A percentile compares a stretch with the other conserved stretches of the same genome.
Evolutionary conservation across 2,329 filamentous ascomycete species (phyloP).

Genomic region (Drechmeria coniospora): DNA sequence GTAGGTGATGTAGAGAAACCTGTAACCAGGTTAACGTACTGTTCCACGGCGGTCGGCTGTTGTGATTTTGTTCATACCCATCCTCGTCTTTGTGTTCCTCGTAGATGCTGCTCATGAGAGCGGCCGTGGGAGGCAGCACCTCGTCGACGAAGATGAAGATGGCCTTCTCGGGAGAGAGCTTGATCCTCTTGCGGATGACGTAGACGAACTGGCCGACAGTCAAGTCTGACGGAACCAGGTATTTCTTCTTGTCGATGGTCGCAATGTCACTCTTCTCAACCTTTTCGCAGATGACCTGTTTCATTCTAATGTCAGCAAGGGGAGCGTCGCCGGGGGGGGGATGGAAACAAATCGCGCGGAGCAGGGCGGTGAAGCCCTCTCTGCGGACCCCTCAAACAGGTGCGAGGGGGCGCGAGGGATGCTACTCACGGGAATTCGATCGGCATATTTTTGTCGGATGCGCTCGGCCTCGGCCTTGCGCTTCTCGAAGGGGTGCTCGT

Average conservation of each 20-base stretch:
- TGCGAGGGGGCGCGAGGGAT: no score
- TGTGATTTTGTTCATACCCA: conserved; percentile 30
- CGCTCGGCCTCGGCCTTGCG: conserved; percentile 99
- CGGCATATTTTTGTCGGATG: conserved; percentile 96
- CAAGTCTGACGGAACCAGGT: conserved; percentile 90
- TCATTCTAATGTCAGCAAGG: not conserved
- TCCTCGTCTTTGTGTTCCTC: conserved; percentile 92
- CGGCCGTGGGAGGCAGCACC: conserved; percentile 88
- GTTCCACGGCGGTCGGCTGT: conserved; percentile 1
- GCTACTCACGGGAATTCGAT: conserved; percentile 83
- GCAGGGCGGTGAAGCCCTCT: not conserved
- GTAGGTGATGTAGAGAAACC: conserved; percentile 98
- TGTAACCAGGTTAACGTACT: conserved; percentile 22
- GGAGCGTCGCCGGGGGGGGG: no score
- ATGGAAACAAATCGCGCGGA: not conserved
- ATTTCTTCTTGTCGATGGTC: conserved; percentile 99
- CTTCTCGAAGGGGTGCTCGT: conserved; percentile 99
- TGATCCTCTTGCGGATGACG: conserved; percentile 99
- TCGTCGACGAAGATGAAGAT: conserved; percentile 99
- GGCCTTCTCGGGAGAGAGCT: conserved; percentile 97
- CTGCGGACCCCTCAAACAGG: no score
- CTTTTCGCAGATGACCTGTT: conserved; percentile 96
- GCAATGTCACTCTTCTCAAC: conserved; percentile 98
- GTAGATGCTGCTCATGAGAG: conserved; percentile 98
- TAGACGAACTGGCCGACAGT: conserved; percentile 99